These are phyloP conservation scores for Globisporangium uncinulatum DNA, from an alignment of 352 stramenopile species.

Conservation along the genomic window DNA sequence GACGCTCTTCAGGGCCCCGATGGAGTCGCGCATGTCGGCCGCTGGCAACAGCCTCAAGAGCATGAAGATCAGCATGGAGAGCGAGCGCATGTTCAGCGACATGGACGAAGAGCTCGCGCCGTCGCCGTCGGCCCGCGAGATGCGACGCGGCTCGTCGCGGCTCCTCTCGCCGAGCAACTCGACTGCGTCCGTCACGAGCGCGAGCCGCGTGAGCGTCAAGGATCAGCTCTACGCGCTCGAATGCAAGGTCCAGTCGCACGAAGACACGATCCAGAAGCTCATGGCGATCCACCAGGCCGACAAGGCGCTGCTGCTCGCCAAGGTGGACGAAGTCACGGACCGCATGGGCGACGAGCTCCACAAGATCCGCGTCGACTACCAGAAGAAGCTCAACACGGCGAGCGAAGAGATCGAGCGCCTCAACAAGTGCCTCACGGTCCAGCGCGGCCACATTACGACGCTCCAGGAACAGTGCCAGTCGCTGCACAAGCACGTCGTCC, in stretches of 20 bases:
- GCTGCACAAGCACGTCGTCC: conserved; percentile 78
- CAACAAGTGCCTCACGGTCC: conserved; percentile 81
- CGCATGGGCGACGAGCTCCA: conserved; percentile 72
- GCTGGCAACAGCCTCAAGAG: conserved; percentile 64
- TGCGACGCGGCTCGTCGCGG: conserved; percentile 52
- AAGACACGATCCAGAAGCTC: conserved; percentile 81
- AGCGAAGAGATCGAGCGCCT: conserved; percentile 80
- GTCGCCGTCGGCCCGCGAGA: conserved; percentile 44
- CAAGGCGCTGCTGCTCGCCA: conserved; percentile 66
- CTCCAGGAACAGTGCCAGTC: conserved; percentile 80
- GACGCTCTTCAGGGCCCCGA: conserved; percentile 12
- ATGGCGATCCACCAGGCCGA: conserved; percentile 80
- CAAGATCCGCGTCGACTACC: conserved; percentile 72
- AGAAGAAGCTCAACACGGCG: conserved; percentile 78
- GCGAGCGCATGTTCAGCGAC: conserved; percentile 73
- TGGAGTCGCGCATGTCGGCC: conserved; percentile 60
- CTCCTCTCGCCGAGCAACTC: conserved; percentile 55
- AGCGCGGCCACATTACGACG: conserved; percentile 79
- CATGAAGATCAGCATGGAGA: conserved; percentile 82
- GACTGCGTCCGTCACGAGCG: conserved; percentile 22
- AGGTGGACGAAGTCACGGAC: conserved; percentile 81
- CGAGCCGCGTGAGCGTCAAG: conserved; percentile 60
- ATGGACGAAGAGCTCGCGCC: conserved; percentile 67
- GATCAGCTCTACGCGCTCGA: conserved; percentile 75
- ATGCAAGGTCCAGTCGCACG: conserved; percentile 73